phyloP scores from a whole-genome alignment of 2,329 filamentous ascomycete species.

The Epichloe baconii region DNA sequence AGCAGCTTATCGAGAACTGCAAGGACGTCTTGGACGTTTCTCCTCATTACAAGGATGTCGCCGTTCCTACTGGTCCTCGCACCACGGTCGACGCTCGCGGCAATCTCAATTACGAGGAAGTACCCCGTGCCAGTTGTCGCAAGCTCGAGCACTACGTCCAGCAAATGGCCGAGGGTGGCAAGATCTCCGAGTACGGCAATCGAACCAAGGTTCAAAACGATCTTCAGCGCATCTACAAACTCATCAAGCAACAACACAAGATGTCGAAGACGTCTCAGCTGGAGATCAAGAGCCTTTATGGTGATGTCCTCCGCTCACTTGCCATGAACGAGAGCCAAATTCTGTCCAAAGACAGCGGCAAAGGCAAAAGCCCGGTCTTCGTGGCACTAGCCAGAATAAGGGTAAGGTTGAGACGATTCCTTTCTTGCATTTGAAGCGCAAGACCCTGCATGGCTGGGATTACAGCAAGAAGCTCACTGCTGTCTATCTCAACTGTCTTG shows the following conservation, averaged over 20 bases:
- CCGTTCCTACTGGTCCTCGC: constrained; percentile 78
- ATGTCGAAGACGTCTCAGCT: constrained; percentile 91
- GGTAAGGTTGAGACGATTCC: constrained; percentile 96
- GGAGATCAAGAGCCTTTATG: constrained; percentile 91
- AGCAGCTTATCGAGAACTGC: constrained; percentile 94
- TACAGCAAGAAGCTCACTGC: constrained; percentile 98
- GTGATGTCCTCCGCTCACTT: constrained; percentile 83
- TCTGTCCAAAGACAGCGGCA: constrained; percentile 73
- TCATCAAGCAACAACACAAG: constrained; percentile 97
- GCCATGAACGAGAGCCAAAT: constrained; percentile 98
- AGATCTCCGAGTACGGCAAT: constrained; percentile 97
- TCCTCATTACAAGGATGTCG: constrained; percentile 93
- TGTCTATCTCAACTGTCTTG: constrained; percentile 80
- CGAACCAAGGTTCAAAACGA: constrained; percentile 97
- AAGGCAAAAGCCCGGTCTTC: constrained; percentile 40
- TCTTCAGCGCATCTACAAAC: constrained; percentile 87
- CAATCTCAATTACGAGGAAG: constrained; percentile 84
- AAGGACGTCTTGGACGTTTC: constrained; percentile 74
- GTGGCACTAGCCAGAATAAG: constrained; percentile 49
- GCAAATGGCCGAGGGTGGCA: constrained; percentile 96
- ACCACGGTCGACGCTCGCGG: constrained; percentile 88
- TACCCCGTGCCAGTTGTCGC: constrained; percentile 73
- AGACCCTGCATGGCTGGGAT: constrained; percentile 89
- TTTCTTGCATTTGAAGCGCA: constrained; percentile 93
- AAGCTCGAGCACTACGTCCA: constrained; percentile 98